Conservation (phyloP, 345 rosid species). For the Populus pruinosa region DNA sequence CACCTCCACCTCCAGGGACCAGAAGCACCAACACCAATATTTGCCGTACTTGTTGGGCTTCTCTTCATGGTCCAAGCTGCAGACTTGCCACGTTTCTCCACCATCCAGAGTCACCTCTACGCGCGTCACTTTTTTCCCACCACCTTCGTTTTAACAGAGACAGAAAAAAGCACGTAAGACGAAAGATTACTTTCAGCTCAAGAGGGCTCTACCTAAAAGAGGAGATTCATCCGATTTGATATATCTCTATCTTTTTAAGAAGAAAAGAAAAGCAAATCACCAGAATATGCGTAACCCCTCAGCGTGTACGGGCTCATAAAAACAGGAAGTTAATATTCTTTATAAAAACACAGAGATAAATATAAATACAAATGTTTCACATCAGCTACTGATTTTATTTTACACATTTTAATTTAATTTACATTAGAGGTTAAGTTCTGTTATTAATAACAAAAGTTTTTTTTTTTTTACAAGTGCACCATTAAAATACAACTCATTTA, state of each 20-base stretch:
- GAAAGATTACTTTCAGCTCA: constrained; percentile 10
- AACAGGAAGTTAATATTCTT: too few relatives aligned
- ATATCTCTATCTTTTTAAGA: too few relatives aligned
- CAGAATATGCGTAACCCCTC: constrained; percentile 84
- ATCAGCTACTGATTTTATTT: too few relatives aligned
- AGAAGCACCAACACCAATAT: constrained; percentile 98
- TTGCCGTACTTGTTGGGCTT: constrained; percentile 67
- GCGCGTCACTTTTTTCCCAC: constrained; percentile 92
- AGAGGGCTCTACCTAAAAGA: neutral
- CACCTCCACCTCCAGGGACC: constrained; percentile 83
- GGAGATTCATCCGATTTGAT: too few relatives aligned
- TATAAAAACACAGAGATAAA: too few relatives aligned
- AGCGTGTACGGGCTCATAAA: constrained; percentile 62
- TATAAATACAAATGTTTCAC: too few relatives aligned
- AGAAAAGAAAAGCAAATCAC: constrained; percentile 27
- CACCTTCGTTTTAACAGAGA: constrained; percentile 39
- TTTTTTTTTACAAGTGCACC: too few relatives aligned
- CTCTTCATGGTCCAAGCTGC: constrained; percentile 69
- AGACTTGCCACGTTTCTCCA: constrained; percentile 89
- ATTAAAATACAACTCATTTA: too few relatives aligned
- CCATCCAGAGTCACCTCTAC: constrained; percentile 91
- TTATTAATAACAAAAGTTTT: too few relatives aligned
- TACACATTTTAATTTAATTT: too few relatives aligned
- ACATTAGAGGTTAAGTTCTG: too few relatives aligned
- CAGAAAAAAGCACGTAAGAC: neutral